A percentile compares a stretch with the other conserved stretches of the same genome.
These are phyloP conservation scores for Peronosclerospora sorghi DNA, from an alignment of 352 stramenopile genomes.

Conservation along the genomic window DNA sequence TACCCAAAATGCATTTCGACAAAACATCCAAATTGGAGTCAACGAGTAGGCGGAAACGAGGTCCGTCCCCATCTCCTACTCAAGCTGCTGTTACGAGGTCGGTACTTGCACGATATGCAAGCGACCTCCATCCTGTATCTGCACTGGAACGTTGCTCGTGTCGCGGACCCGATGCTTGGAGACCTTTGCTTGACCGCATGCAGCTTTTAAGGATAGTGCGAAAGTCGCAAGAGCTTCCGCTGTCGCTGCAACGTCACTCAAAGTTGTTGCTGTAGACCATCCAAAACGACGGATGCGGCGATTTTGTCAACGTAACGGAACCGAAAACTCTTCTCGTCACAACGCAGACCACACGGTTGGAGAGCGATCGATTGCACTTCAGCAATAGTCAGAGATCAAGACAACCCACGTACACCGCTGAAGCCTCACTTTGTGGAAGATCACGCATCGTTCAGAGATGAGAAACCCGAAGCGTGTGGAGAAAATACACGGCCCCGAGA, in stretches of 20 bases:
- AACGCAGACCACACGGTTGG: slow-evolving; percentile 7
- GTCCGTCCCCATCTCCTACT: slow-evolving; percentile 7
- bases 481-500: slow-evolving; percentile 66
- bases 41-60: slow-evolving; percentile 9
- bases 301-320: slow-evolving; percentile 26
- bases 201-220: slow-evolving; percentile 7
- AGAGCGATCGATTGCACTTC: slow-evolving; percentile 2
- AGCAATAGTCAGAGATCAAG: slow-evolving; percentile 4
- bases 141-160: slow-evolving; percentile 30
- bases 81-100: slow-evolving; percentile 1
- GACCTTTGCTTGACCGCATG: slow-evolving; percentile 24
- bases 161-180: slow-evolving; percentile 38
- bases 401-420: background rate
- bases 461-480: slow-evolving; percentile 68
- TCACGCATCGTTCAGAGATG: background rate
- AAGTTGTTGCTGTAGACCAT: slow-evolving; percentile 28
- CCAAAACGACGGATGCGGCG: slow-evolving; percentile 43
- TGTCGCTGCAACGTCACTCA: slow-evolving; percentile 17
- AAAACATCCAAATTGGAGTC: too few relatives aligned
- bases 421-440: slow-evolving; percentile 44
- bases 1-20: too few relatives aligned
- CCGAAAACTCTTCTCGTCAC: slow-evolving; percentile 5
- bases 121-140: slow-evolving; percentile 44
- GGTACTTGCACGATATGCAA: slow-evolving; percentile 8
- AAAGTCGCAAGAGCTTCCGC: slow-evolving; percentile 12